These are phyloP conservation scores for Amanita rimosa DNA, from an alignment of 768 basidiomycete species.

Conservation along the genomic window DNA sequence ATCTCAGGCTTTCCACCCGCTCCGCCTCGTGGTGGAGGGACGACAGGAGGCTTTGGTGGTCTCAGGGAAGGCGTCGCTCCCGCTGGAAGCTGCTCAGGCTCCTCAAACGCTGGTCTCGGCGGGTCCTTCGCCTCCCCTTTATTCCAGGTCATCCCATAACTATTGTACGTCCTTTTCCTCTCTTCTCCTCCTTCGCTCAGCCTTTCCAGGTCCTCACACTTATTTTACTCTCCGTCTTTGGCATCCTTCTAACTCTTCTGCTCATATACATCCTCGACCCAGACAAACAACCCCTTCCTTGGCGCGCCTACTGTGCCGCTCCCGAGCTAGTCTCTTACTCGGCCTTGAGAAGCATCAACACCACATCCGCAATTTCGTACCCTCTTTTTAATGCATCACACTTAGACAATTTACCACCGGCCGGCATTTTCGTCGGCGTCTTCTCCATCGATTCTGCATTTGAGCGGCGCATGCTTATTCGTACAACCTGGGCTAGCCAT, in stretches of 20 bases:
- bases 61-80: constrained; percentile 40
- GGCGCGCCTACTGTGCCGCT: constrained; percentile 85
- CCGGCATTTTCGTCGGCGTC: constrained; percentile 80
- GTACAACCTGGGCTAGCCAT: constrained; percentile 86
- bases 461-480: constrained; percentile 78
- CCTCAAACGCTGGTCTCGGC: constrained; percentile 42
- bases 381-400: constrained; percentile 60
- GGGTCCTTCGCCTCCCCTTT: constrained; percentile 57
- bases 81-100: constrained; percentile 34
- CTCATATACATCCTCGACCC: constrained; percentile 92
- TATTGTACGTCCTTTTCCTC: constrained; percentile 43
- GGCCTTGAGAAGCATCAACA: constrained; percentile 27
- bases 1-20: constrained; percentile 19
- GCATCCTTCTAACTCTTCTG: constrained; percentile 73
- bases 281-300: constrained; percentile 90
- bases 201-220: constrained; percentile 18
- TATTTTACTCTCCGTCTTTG: constrained; percentile 71
- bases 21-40: constrained; percentile 30
- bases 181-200: constrained; percentile 1
- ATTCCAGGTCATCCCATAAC: constrained; percentile 74
- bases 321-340: constrained; percentile 31
- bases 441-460: constrained; percentile 81
- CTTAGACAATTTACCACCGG: constrained; percentile 68
- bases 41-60: constrained; percentile 49
- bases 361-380: constrained; percentile 17